phyloP scores from a whole-genome alignment of 2,329 filamentous ascomycete species.

The Fusarium acutatum region DNA sequence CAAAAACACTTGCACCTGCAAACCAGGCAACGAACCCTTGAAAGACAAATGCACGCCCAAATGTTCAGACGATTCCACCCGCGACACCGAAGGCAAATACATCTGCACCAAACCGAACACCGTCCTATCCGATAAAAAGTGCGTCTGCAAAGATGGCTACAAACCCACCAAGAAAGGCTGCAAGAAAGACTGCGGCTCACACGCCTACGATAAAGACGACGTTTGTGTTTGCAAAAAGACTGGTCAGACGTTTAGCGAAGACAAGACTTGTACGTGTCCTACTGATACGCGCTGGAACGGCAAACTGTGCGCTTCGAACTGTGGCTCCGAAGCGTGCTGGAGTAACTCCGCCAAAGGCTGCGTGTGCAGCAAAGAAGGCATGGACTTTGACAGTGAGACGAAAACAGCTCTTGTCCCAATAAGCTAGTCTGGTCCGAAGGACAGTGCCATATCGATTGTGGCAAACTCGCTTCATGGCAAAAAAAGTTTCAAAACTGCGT shows the following conservation, averaged over 20 bases:
- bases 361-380: neutral
- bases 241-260: neutral
- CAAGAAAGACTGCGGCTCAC: neutral
- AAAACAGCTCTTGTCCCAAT: neutral
- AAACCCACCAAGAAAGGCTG: neutral
- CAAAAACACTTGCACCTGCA: neutral
- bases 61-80: neutral
- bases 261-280: neutral
- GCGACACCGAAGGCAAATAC: neutral
- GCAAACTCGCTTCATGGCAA: neutral
- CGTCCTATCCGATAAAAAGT: neutral
- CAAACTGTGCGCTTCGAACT: neutral
- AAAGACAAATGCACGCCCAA: neutral
- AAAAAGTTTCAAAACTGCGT: neutral
- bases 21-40: neutral
- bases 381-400: neutral
- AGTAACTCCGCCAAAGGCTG: neutral
- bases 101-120: neutral
- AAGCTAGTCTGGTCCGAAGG: neutral
- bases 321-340: neutral
- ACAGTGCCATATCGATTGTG: neutral
- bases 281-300: neutral
- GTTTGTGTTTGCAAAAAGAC: neutral
- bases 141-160: neutral
- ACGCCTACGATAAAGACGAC: neutral